Conservation (phyloP, 2,329 filamentous ascomycete species). For the Geosmithia flava region DNA sequence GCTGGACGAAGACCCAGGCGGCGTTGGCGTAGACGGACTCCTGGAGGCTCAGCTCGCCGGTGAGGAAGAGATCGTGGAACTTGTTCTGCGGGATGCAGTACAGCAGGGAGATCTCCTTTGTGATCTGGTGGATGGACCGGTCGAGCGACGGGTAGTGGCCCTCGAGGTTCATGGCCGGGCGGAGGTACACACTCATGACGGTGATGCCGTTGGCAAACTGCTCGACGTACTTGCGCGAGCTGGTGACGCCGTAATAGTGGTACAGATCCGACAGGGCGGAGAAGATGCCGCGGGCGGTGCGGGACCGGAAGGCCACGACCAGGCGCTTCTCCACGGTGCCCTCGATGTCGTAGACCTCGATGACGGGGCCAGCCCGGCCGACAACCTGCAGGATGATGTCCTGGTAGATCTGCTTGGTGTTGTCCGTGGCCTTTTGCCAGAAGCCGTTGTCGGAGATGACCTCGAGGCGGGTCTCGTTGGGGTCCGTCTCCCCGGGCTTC, state of each 20-base stretch:
- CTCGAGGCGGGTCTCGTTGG: slow-evolving; percentile 77
- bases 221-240: slow-evolving; percentile 93
- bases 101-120: slow-evolving; percentile 91
- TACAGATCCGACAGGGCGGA: slow-evolving; percentile 92
- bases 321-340: slow-evolving; percentile 84
- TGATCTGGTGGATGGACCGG: slow-evolving; percentile 94
- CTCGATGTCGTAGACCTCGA: slow-evolving; percentile 95
- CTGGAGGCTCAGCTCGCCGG: slow-evolving; percentile 78
- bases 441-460: slow-evolving; percentile 89
- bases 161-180: slow-evolving; percentile 50
- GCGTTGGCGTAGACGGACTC: slow-evolving; percentile 97
- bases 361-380: slow-evolving; percentile 78
- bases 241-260: slow-evolving; percentile 96
- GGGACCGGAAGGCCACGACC: slow-evolving; percentile 87
- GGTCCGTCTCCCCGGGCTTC: slow-evolving; percentile 53
- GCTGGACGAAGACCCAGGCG: slow-evolving; percentile 94
- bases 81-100: slow-evolving; percentile 98
- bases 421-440: slow-evolving; percentile 86
- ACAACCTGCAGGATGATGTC: slow-evolving; percentile 84
- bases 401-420: slow-evolving; percentile 93
- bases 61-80: slow-evolving; percentile 81
- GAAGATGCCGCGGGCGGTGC: slow-evolving; percentile 86
- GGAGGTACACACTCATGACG: slow-evolving; percentile 90
- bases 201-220: slow-evolving; percentile 98
- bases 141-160: slow-evolving; percentile 66